Base-by-base conservation (phyloP, 805 yeast genomes). In the Ogataea pilisensis region DNA sequence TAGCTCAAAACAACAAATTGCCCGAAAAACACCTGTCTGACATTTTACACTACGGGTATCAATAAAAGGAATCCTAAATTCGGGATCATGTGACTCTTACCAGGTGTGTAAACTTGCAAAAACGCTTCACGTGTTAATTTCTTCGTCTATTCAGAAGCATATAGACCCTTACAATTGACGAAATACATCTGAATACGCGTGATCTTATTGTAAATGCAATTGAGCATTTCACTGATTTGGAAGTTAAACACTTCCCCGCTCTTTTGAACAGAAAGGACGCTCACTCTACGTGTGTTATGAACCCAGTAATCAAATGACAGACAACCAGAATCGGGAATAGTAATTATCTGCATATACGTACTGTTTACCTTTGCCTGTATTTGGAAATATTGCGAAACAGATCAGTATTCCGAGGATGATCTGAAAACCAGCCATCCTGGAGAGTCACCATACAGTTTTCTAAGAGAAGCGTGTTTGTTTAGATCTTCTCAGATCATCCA, bases 381-480 rank as follows among this genome's bases (percentile, higher is more conserved):
- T 14, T 33, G 50, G 50, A 33, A 46, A 41, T 38, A 30, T n/a
- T n/a, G n/a, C 13, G 13, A 19, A 6, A 13, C n/a, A 14, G 11
- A 11, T 22, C 7, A 22, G 26, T 8, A 22, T 7, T 22, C 7
- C 7, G 19, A 5, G 19, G 8, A 14, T 4, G 19, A 4, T 29
- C 3, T 21, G 24, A 26, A 43, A 42, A 43, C 47, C 47, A 43
- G 47, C 47, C 47, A 39, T 38, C 42, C 19, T 12, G 3, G n/a
- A 16, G 13, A 31, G 13, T 27, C 8, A 16, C 29, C 27, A 26
- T 14, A 18, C 18, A 9, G 33, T 31, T 31, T 17, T 14, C 18
- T 16, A 13, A 19, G 27, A 24, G 8, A 14, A 35, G 22, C 38
- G 38, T 29, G 38, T 36, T 35, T 36, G 38, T 22, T 21, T 27